These are phyloP conservation scores for Ceratocystis variospora DNA, from an alignment of 2,329 filamentous ascomycete species.

Conservation along the genomic window DNA sequence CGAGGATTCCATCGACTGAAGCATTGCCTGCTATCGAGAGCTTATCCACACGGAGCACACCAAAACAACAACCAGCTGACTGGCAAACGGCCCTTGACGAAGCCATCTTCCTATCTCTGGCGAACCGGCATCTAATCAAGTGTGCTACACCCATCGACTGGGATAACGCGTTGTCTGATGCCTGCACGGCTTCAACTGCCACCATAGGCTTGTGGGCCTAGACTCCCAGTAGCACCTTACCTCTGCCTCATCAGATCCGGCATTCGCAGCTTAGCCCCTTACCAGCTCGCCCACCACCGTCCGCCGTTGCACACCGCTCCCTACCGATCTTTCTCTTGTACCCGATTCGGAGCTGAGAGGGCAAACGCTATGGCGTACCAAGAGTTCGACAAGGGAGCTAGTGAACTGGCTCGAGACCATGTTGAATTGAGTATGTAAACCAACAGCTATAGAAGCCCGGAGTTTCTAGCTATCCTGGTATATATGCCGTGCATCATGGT, in stretches of 20 bases:
- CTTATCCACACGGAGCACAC: not conserved
- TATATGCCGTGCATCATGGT: too few relatives aligned
- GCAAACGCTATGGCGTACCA: conserved; percentile 5
- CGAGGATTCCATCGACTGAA: conserved; percentile 9
- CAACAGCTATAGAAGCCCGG: too few relatives aligned
- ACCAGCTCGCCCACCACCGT: not conserved
- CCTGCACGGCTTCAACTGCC: not conserved
- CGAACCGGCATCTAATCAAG: not conserved
- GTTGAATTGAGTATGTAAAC: not conserved
- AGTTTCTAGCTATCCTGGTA: too few relatives aligned
- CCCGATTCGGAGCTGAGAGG: not conserved
- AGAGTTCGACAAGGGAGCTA: not conserved
- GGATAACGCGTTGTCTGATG: not conserved
- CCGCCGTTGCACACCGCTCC: not conserved
- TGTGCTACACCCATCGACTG: not conserved
- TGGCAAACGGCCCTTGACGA: conserved; percentile 27
- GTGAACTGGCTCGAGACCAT: conserved; percentile 12
- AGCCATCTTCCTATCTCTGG: conserved; percentile 22
- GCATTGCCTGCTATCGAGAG: conserved; percentile 1
- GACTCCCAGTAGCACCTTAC: not conserved
- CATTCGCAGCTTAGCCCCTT: not conserved
- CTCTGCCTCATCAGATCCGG: not conserved
- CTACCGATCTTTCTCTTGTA: not conserved
- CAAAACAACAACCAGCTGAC: conserved; percentile 20
- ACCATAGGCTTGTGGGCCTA: conserved; percentile 11